A percentile compares a stretch with the other conserved stretches of the same genome.
Conservation (phyloP, 78 protist species). For the Dictyostelium intermedium region DNA sequence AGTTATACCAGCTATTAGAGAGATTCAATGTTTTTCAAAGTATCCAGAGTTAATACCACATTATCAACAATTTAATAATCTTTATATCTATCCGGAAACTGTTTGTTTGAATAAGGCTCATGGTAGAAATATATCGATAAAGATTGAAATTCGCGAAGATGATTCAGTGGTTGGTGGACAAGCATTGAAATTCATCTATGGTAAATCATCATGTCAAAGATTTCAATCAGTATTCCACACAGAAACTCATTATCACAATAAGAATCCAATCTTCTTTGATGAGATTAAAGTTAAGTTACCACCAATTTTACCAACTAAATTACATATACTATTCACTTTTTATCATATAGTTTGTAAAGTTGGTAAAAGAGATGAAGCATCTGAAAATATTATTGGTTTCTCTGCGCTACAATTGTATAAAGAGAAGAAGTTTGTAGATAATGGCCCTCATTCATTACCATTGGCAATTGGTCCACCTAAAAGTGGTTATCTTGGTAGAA, state of each 20-base stretch:
- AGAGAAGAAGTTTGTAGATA: constrained; percentile 22
- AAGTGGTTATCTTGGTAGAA: constrained; percentile 1
- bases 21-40: constrained; percentile 39
- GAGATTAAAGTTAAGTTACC: constrained; percentile 67
- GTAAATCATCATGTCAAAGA: constrained; percentile 28
- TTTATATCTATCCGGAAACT: constrained; percentile 54
- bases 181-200: constrained; percentile 30
- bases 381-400: constrained; percentile 50
- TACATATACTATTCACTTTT: constrained; percentile 52
- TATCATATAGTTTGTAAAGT: constrained; percentile 76
- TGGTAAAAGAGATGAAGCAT: constrained; percentile 50
- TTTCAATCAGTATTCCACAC: constrained; percentile 9
- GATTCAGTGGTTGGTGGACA: neutral
- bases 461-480: constrained; percentile 37
- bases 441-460: constrained; percentile 32
- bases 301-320: constrained; percentile 3
- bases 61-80: constrained; percentile 39
- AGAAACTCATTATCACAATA: constrained; percentile 75
- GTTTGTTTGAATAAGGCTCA: constrained; percentile 46
- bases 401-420: constrained; percentile 29
- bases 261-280: constrained; percentile 59
- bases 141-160: constrained; percentile 51
- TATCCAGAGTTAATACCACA: constrained; percentile 53
- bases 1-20: constrained; percentile 57
- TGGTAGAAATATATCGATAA: constrained; percentile 44